Conservation (phyloP, 345 rosid species). For the Eucalyptus shirleyi region DNA sequence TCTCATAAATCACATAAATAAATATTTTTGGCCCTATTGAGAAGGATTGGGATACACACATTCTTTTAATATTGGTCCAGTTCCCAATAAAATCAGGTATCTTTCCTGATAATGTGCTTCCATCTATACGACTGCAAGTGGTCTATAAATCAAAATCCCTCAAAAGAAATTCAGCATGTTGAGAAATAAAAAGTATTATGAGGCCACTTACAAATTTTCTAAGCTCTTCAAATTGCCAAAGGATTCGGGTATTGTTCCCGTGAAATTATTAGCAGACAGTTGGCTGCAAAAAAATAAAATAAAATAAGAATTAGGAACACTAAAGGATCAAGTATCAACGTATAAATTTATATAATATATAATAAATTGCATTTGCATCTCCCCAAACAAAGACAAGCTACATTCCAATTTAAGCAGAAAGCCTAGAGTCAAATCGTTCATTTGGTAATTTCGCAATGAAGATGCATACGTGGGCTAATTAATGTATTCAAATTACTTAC, state of each 20-base stretch:
- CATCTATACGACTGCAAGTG: conserved; percentile 68
- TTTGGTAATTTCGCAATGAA: background rate
- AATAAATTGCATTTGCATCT: background rate
- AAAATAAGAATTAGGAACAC: background rate
- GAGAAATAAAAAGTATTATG: background rate
- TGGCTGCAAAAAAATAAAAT: conserved; percentile 15
- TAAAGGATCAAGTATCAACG: background rate
- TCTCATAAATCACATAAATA: background rate
- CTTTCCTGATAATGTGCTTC: conserved; percentile 54
- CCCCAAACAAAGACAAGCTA: background rate
- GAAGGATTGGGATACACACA: conserved; percentile 31
- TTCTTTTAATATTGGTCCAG: conserved; percentile 45
- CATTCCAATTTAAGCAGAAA: background rate
- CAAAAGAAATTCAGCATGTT: background rate
- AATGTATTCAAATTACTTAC: conserved; percentile 13
- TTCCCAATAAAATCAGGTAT: conserved; percentile 78
- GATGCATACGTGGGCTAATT: background rate
- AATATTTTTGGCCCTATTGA: background rate
- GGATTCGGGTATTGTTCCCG: conserved; percentile 58
- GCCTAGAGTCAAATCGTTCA: background rate
- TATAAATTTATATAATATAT: background rate
- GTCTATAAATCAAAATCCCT: background rate
- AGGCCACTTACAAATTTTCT: conserved; percentile 54
- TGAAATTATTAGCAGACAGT: conserved; percentile 65
- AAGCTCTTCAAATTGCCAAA: conserved; percentile 52